Conservation (phyloP, 345 rosid species). For the Clausena lansium region DNA sequence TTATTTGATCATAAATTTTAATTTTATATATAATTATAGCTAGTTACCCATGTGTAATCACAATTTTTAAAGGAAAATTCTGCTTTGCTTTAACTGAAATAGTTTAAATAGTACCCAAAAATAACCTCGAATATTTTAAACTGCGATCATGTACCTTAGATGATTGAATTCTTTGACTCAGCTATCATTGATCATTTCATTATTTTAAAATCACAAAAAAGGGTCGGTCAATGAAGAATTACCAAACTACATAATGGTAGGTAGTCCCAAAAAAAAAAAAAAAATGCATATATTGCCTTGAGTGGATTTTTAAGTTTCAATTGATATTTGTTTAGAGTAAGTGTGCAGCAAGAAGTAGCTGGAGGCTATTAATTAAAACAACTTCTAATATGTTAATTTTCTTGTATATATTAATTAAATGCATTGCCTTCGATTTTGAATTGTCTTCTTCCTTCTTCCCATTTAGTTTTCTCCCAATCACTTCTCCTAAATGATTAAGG, state of each 20-base stretch:
- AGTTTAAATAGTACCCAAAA: neutral
- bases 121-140: neutral
- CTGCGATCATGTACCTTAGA: neutral
- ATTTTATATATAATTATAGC: no score
- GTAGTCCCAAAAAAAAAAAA: neutral
- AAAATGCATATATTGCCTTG: neutral
- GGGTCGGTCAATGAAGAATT: conserved; percentile 8
- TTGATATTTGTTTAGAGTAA: neutral
- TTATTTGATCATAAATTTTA: no score
- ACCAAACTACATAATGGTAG: neutral
- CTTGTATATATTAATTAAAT: neutral
- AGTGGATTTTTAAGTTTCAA: neutral
- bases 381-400: neutral
- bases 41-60: no score
- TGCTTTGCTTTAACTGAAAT: neutral
- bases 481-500: neutral
- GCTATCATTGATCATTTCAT: conserved; percentile 5
- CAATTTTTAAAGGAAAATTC: no score
- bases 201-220: neutral
- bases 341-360: neutral
- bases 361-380: neutral
- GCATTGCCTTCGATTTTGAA: neutral
- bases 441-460: neutral
- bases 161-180: neutral
- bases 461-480: neutral